phyloP scores from a whole-genome alignment of 129 eudicot genomes.

The Apium graveolens region DNA sequence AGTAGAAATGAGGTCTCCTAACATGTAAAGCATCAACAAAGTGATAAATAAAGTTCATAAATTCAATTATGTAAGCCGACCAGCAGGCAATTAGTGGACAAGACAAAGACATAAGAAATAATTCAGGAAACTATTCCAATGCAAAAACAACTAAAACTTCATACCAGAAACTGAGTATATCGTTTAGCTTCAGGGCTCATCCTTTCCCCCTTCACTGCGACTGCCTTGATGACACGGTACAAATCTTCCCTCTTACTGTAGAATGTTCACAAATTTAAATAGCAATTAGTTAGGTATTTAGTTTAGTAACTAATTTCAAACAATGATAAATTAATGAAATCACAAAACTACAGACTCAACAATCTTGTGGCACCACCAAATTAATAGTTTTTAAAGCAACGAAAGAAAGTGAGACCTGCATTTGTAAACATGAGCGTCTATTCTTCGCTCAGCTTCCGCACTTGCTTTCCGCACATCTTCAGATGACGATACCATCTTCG shows the following conservation, averaged over 20 bases:
- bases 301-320: neutral
- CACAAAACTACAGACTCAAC: neutral
- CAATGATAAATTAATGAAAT: neutral
- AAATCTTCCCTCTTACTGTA: conserved; percentile 89
- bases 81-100: neutral
- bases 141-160: conserved; percentile 12
- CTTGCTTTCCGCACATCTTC: conserved; percentile 87
- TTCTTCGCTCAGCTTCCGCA: conserved; percentile 75
- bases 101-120: neutral
- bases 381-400: neutral
- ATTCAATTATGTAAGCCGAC: neutral
- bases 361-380: conserved; percentile 7
- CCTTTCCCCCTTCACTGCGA: conserved; percentile 64
- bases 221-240: conserved; percentile 77
- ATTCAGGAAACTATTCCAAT: conserved; percentile 1
- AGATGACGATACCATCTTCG: conserved; percentile 62
- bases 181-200: conserved; percentile 55
- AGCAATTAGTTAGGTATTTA: neutral
- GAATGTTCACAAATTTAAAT: conserved; percentile 14
- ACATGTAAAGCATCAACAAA: neutral
- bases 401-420: conserved; percentile 59
- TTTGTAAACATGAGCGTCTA: conserved; percentile 52
- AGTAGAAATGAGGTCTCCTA: neutral
- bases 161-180: conserved; percentile 70
- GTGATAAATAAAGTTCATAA: neutral